Evolutionary conservation across 257 asterid genomes (phyloP), one percentile per base, ranked within the genome.

Genomic region (Paraleonurus japonicus): DNA sequence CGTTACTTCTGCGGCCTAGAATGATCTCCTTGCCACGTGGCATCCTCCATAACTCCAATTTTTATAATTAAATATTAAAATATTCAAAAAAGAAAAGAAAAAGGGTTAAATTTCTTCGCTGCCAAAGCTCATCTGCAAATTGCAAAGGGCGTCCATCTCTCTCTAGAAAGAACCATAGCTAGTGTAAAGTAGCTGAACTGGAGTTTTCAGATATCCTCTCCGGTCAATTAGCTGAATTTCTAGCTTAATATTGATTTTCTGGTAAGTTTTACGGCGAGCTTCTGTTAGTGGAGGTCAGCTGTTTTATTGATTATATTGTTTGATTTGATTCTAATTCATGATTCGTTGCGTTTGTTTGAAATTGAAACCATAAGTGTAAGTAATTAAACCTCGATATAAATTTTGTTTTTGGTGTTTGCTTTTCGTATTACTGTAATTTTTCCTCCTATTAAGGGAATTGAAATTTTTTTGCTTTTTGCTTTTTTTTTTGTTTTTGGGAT

Each of bases 11-110:
- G 78, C 89, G 75, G 86, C 87, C 87, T 72, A 67, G 69, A 75
- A 79, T 81, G 82, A 83, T 81, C 70, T 78, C 43, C 41, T 3
- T 3, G 82, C 85, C 96, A 90, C 96, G 96, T 88, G 96, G 78
- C 90, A 45, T 50, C 69, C 23, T 53, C 65, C 76, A 16, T 20
- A 78, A 61, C 92, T 66, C 84, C 61, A n/a, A 72, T 82, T 73
- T 64, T 64, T 8, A 47, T 32, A 57, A 26, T 16, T 47, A 28
- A 10, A 70, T 20, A 71, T 30, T 73, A 84, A 75, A 85, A 73
- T 79, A 74, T 71, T 2, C 19, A 20, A 33, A 47, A n/a, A 39
- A 27, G 17, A 20, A 28, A 28, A 28, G 5, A 28, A 66, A 39
- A 23, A 15, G 13, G 15, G 19, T 5, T 22, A 15, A 28, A 35